Evolutionary conservation across 768 basidiomycete genomes (phyloP).

Genomic region (Asterophora lycoperdoides): DNA sequence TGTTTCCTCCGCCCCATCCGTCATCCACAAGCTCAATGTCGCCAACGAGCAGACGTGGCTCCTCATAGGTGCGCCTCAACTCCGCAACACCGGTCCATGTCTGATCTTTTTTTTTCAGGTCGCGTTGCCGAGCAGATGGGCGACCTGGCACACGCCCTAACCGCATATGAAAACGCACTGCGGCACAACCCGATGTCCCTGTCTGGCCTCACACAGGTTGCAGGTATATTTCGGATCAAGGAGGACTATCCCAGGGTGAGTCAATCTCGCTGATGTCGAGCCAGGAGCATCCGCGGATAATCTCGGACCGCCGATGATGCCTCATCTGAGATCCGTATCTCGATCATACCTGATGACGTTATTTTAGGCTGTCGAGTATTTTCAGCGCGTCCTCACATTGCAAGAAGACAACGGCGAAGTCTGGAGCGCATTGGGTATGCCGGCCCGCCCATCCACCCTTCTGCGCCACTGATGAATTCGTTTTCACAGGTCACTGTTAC

Average conservation of each 20-base stretch:
- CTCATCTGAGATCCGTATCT: slow-evolving; percentile 25
- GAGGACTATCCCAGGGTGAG: slow-evolving; percentile 95
- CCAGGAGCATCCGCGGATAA: slow-evolving; percentile 33
- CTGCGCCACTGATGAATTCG: slow-evolving; percentile 16
- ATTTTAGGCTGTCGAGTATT: slow-evolving; percentile 90
- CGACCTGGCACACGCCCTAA: slow-evolving; percentile 87
- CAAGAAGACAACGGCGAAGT: slow-evolving; percentile 98
- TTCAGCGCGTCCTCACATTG: slow-evolving; percentile 84
- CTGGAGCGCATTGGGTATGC: slow-evolving; percentile 89
- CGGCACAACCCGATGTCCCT: slow-evolving; percentile 93
- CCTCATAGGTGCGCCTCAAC: slow-evolving; percentile 62
- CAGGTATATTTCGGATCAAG: slow-evolving; percentile 94
- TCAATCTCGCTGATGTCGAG: slow-evolving; percentile 23
- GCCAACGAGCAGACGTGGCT: slow-evolving; percentile 97
- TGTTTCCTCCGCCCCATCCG: slow-evolving; percentile 30
- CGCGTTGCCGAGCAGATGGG: slow-evolving; percentile 94
- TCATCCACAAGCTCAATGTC: slow-evolving; percentile 72
- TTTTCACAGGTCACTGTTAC: slow-evolving; percentile 80
- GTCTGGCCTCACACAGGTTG: slow-evolving; percentile 87
- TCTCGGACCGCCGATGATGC: slow-evolving; percentile 21
- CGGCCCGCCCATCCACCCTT: slow-evolving; percentile 11
- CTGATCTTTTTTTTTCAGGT: slow-evolving; percentile 43
- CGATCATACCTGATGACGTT: slow-evolving; percentile 35
- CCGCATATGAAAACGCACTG: slow-evolving; percentile 92
- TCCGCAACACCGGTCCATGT: slow-evolving; percentile 13